phyloP scores from a whole-genome alignment of 768 basidiomycete species.

The Kwoniella shandongensis region DNA sequence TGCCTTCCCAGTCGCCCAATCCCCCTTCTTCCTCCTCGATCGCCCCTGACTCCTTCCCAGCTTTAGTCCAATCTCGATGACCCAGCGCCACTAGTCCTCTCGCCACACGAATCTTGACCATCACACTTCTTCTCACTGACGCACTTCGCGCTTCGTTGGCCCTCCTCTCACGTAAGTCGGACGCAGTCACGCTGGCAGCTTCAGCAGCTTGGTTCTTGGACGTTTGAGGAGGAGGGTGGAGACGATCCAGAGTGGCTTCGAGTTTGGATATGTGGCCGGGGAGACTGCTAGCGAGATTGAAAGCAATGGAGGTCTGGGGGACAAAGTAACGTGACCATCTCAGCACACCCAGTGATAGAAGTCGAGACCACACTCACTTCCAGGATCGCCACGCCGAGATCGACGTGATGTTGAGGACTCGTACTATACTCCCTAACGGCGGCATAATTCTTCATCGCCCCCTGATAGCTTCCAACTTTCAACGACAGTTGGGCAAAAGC shows the following conservation, averaged over 20 bases:
- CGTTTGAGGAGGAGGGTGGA: slow-evolving; percentile 25
- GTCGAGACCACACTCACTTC: slow-evolving; percentile 55
- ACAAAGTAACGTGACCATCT: background rate
- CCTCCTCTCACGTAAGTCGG: slow-evolving; percentile 34
- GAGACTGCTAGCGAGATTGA: slow-evolving; percentile 50
- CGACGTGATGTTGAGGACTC: slow-evolving; percentile 85
- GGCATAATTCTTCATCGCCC: slow-evolving; percentile 77
- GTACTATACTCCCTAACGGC: slow-evolving; percentile 91
- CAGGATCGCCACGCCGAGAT: slow-evolving; percentile 66
- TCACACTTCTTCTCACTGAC: slow-evolving; percentile 66
- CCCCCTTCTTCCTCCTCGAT: slow-evolving; percentile 57
- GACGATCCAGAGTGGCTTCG: slow-evolving; percentile 79
- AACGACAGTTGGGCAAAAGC: slow-evolving; percentile 81
- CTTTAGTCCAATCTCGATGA: slow-evolving; percentile 72
- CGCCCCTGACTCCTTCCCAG: slow-evolving; percentile 70
- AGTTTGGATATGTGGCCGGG: slow-evolving; percentile 94
- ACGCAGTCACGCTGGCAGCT: slow-evolving; percentile 46
- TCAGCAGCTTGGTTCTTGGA: slow-evolving; percentile 21
- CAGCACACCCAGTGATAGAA: slow-evolving; percentile 1
- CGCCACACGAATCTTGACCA: slow-evolving; percentile 78
- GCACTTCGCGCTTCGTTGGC: slow-evolving; percentile 58
- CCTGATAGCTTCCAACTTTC: slow-evolving; percentile 67
- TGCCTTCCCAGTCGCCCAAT: slow-evolving; percentile 75
- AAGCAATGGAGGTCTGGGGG: slow-evolving; percentile 20
- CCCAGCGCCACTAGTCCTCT: slow-evolving; percentile 74